Conservation (phyloP, 2,329 filamentous ascomycete species). For the Colletotrichum sp. region DNA sequence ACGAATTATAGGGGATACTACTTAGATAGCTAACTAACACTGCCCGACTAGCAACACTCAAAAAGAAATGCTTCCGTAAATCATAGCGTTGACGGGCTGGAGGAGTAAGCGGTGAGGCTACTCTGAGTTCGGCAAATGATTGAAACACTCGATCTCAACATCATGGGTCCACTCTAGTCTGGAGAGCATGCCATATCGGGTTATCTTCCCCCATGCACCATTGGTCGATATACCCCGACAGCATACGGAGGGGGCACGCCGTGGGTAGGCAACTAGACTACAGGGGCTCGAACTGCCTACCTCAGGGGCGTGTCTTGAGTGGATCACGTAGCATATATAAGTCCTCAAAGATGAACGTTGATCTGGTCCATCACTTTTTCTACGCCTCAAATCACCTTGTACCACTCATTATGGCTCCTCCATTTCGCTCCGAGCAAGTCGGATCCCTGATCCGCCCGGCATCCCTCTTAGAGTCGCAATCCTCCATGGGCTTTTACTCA, state of each 20-base stretch:
- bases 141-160: neutral
- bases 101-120: neutral
- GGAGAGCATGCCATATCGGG: neutral
- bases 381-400: neutral
- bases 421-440: slow-evolving; percentile 76
- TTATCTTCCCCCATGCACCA: neutral
- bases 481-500: neutral
- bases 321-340: neutral
- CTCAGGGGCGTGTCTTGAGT: neutral
- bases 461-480: slow-evolving; percentile 53
- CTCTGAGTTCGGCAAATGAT: neutral
- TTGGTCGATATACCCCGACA: neutral
- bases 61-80: neutral
- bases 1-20: too few species aligned
- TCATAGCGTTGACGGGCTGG: neutral
- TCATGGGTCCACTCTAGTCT: neutral
- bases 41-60: too few species aligned
- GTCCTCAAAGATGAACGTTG: neutral
- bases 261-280: neutral
- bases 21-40: too few species aligned
- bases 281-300: neutral
- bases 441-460: slow-evolving; percentile 73
- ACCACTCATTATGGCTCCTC: slow-evolving; percentile 31
- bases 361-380: neutral
- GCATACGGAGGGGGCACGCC: neutral